Percentiles rank a stretch among this genome's conserved stretches.
Evolutionary conservation across 2,329 filamentous ascomycete species (phyloP).

Genomic region (Clonostachys rhizophaga): DNA sequence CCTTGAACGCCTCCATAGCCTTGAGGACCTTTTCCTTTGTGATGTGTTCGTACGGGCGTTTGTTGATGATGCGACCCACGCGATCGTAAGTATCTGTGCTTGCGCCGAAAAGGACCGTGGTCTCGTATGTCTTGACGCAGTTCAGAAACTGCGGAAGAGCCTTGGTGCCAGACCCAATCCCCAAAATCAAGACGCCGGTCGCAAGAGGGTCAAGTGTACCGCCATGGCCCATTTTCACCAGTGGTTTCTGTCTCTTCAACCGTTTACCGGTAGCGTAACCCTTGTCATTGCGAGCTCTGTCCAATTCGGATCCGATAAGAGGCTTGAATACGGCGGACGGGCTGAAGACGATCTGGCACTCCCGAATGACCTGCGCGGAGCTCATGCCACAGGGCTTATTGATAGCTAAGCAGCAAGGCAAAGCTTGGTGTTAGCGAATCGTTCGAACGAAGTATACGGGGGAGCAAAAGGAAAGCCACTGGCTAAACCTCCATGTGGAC

Average conservation of each 20-base stretch:
- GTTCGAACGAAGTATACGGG: too few species aligned
- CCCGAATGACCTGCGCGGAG: constrained; percentile 86
- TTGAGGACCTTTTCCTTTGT: constrained; percentile 75
- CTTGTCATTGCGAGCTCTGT: constrained; percentile 48
- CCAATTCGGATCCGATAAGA: constrained; percentile 62
- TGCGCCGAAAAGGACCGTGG: constrained; percentile 82
- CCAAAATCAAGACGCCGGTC: constrained; percentile 86
- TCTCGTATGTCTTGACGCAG: constrained; percentile 93
- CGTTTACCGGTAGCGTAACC: constrained; percentile 55
- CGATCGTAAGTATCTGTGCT: constrained; percentile 91
- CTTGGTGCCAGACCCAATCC: constrained; percentile 86
- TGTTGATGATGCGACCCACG: constrained; percentile 75
- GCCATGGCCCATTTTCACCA: constrained; percentile 90
- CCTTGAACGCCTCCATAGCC: constrained; percentile 69
- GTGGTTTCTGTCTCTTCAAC: constrained; percentile 54
- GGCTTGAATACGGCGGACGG: constrained; percentile 75
- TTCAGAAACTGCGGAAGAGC: constrained; percentile 70
- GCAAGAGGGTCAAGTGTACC: constrained; percentile 93
- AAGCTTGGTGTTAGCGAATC: neutral
- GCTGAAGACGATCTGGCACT: constrained; percentile 81
- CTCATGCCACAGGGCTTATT: constrained; percentile 86
- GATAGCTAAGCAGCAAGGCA: constrained; percentile 62
- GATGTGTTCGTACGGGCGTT: constrained; percentile 73
- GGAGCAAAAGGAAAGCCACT: too few species aligned
- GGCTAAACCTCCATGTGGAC: constrained; percentile 8